These are phyloP conservation scores for Colletotrichum sp. DNA, from an alignment of 2,329 filamentous ascomycete genomes.

Conservation along the genomic window DNA sequence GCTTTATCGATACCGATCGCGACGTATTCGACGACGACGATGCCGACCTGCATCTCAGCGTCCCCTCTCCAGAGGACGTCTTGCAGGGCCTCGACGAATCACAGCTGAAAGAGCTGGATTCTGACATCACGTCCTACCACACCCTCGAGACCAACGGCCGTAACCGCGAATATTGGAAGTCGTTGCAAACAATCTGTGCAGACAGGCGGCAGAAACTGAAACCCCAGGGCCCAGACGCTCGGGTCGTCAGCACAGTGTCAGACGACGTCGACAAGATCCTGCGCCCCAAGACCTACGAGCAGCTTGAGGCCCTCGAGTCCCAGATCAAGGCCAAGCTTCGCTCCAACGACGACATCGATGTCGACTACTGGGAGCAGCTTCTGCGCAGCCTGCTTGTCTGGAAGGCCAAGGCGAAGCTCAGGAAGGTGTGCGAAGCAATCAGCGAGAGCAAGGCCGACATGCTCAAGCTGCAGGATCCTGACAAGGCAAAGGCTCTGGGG, in stretches of 20 bases:
- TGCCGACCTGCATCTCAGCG: constrained; percentile 72
- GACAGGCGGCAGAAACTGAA: constrained; percentile 73
- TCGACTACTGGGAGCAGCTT: constrained; percentile 96
- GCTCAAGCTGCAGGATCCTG: constrained; percentile 70
- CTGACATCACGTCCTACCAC: constrained; percentile 81
- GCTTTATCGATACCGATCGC: constrained; percentile 84
- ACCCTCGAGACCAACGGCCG: constrained; percentile 77
- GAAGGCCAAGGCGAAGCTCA: constrained; percentile 89
- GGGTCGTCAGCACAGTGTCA: constrained; percentile 81
- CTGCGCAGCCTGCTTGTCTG: constrained; percentile 84
- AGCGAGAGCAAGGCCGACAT: constrained; percentile 63
- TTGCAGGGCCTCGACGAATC: constrained; percentile 73
- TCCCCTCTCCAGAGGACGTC: constrained; percentile 81
- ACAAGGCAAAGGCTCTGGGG: constrained; percentile 59
- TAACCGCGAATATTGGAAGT: constrained; percentile 92
- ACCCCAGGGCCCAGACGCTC: constrained; percentile 66
- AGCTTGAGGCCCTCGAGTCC: constrained; percentile 83
- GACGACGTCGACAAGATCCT: constrained; percentile 89
- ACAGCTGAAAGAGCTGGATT: constrained; percentile 77
- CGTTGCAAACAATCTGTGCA: constrained; percentile 82
- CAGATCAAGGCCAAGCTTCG: constrained; percentile 87
- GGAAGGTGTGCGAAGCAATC: constrained; percentile 78
- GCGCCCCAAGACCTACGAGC: constrained; percentile 81
- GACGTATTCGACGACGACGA: constrained; percentile 88
- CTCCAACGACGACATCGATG: constrained; percentile 91